Evolutionary conservation across 208 protist genomes (phyloP), one percentile per base, ranked within the genome.

Genomic region (Plasmodiophora brassicae): DNA sequence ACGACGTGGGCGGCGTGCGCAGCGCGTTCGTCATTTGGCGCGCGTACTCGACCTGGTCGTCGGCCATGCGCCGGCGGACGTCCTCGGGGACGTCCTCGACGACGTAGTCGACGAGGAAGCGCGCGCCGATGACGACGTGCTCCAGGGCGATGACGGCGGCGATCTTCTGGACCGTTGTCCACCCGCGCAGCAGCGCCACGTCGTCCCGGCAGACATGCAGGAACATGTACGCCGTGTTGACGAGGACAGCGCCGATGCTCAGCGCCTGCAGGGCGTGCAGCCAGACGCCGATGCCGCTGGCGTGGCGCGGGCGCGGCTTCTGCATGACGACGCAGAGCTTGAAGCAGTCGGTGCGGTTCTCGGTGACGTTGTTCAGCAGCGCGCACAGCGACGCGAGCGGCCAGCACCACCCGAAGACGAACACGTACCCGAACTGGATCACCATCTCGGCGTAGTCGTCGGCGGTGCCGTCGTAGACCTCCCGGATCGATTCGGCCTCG

Each of bases 391-490:
- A n/a, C 5, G 65, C 65, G 10, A 78, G 41, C 14, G 65, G 65
- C 65, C 65, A 78, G n/a, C 65, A 44, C 65, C 65, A 78, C n/a
- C 65, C 65, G n/a, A 78, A 78, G 32, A 78, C 20, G 65, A 78
- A 78, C 65, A 78, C 65, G 41, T 78, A 78, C 10, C 65, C 65
- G 65, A 78, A 78, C 65, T 78, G 65, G 65, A 78, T 78, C 14
- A 78, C n/a, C 65, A 78, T 78, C 65, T 78, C 65, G 32, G 65
- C 32, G n/a, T 78, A 78, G 65, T 78, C 65, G 65, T 78, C 65
- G 65, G 32, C 65, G n/a, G 65, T 78, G n/a, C 41, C 41, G 65
- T n/a, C 14, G n/a, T 44, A 78, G 5, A 5, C 14, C 5, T 78
- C 65, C 14, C 65, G 65, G 65, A 78, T 32, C 5, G 65, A 78